phyloP scores from a whole-genome alignment of 257 asterid genomes.

The Lithospermum erythrorhizon region DNA sequence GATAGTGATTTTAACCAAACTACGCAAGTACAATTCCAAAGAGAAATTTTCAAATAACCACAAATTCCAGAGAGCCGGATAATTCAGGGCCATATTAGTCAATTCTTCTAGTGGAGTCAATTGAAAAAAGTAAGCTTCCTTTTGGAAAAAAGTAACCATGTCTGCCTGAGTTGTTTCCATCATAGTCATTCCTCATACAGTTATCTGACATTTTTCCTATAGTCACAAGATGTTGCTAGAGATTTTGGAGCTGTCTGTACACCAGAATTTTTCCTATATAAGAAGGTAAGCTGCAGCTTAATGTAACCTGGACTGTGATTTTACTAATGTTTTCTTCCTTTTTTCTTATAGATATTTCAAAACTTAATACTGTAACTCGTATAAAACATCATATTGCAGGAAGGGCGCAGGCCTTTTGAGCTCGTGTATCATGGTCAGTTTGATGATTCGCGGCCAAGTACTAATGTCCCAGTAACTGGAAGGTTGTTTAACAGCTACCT shows the following conservation, averaged over 20 bases:
- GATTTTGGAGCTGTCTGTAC: conserved; percentile 91
- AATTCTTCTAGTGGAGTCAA: no score
- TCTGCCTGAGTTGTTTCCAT: neutral
- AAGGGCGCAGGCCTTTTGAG: conserved; percentile 93
- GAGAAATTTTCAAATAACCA: no score
- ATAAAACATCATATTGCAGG: conserved; percentile 29
- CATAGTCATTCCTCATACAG: conserved; percentile 1
- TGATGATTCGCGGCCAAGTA: conserved; percentile 84
- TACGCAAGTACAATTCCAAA: no score
- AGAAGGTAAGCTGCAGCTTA: conserved; percentile 41
- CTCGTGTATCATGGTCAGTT: conserved; percentile 87
- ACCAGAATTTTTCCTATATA: conserved; percentile 85
- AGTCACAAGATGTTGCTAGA: conserved; percentile 85
- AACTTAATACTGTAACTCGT: neutral
- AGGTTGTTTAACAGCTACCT: conserved; percentile 29
- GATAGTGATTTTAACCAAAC: no score
- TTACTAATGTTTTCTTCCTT: neutral
- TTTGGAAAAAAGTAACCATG: no score
- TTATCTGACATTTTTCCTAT: conserved; percentile 14
- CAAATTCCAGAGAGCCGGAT: no score
- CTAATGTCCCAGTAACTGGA: conserved; percentile 56
- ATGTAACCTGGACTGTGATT: neutral
- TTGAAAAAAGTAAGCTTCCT: no score
- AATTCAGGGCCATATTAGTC: no score
- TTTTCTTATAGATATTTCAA: neutral